Conservation (phyloP, 257 asterid genomes). For the Salvia miltiorrhiza region DNA sequence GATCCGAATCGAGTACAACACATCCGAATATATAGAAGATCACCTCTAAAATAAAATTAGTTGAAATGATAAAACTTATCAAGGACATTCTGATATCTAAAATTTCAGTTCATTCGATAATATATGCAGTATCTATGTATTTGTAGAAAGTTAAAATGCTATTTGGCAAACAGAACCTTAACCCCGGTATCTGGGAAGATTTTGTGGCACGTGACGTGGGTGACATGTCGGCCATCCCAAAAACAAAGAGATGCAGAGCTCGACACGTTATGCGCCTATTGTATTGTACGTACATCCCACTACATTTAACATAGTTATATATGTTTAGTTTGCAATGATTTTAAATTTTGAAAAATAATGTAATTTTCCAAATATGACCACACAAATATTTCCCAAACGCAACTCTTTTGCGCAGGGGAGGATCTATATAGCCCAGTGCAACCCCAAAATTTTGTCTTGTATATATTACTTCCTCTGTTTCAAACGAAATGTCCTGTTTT, state of each 20-base stretch:
- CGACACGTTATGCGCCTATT: constrained; percentile 1
- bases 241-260: neutral
- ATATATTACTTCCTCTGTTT: too few relatives aligned
- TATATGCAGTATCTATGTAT: too few relatives aligned
- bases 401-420: neutral
- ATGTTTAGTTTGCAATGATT: neutral
- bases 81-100: too few relatives aligned
- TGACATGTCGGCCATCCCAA: constrained; percentile 10
- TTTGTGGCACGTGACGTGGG: constrained; percentile 1
- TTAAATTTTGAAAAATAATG: neutral
- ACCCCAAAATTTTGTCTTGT: too few relatives aligned
- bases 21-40: too few relatives aligned
- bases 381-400: neutral
- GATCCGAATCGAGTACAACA: too few relatives aligned
- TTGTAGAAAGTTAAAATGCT: too few relatives aligned
- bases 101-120: too few relatives aligned
- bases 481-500: too few relatives aligned
- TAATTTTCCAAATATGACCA: constrained; percentile 7
- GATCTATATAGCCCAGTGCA: too few relatives aligned
- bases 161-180: neutral
- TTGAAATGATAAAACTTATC: too few relatives aligned
- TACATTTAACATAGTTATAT: neutral
- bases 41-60: too few relatives aligned
- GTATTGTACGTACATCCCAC: neutral
- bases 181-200: neutral